Base-by-base conservation (phyloP, 495 filamentous ascomycete genomes). In the Tuber melanosporum region DNA sequence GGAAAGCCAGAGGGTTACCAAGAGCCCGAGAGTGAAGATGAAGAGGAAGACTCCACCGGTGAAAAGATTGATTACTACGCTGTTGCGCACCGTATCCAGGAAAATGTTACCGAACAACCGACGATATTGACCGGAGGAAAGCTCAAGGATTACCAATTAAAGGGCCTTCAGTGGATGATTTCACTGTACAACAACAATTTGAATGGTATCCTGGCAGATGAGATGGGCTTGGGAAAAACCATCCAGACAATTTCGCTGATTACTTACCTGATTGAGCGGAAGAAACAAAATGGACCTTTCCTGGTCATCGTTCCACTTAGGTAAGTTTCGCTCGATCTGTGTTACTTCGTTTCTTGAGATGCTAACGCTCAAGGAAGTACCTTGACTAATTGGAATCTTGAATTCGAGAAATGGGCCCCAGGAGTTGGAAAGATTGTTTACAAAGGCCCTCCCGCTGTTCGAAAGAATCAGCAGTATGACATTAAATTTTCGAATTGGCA, bases 191-290 rank as follows among this genome's bases (percentile, higher is more conserved):
- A 98, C 90, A 99, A 99, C 88, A 98, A 97, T 85, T 89, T 99
- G 77, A 98, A 98, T 84, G 95, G 95, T 88, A 98, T 99, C 79
- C 87, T 99, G 77, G 95, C 95, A 72, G 95, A 99, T 81, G 95
- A 99, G 86, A 99, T 99, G 95, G 95, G 95, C 91, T 93, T 99
- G 76, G 95, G 95, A 83, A 99, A 99, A 86, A 99, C 95, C 0
- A 99, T 99, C 79, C 95, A 99, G 86, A 98, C 96, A 62, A 99
- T 99, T 86, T 96, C 93, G 87, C 87, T 99, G 86, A 91, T 99
- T 78, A 98, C 96, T 7, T 93, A 98, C 84, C 91, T 99, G 77
- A 98, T 98, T 79, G 94, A 98, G 86, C 92, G 89, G 86, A 99
- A 99, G 87, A 88, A 91, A 77, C 95, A 98, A 81, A 92, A 91